Percentiles rank a stretch among this genome's conserved stretches.
Evolutionary conservation across 768 basidiomycete genomes (phyloP).

Genomic region (Gautieria morchelliformis): DNA sequence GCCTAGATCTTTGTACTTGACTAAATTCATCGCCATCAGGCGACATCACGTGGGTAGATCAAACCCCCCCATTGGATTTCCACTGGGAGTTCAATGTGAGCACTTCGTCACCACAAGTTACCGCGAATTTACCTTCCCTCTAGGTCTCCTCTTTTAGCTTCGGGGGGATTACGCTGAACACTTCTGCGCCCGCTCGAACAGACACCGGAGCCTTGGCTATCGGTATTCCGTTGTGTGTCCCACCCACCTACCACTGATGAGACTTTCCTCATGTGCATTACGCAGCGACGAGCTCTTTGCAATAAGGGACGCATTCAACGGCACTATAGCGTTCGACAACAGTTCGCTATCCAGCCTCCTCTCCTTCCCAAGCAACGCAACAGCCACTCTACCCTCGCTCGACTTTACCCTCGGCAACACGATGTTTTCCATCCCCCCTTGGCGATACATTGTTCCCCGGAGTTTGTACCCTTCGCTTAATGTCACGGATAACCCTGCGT

Average conservation of each 20-base stretch:
- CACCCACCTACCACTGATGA: not conserved
- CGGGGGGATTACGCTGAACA: not conserved
- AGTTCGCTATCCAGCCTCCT: not conserved
- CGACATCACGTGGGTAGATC: constrained; percentile 3
- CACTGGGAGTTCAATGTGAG: constrained; percentile 8
- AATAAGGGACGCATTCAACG: not conserved
- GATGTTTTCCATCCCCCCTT: constrained; percentile 2
- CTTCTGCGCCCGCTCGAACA: not conserved
- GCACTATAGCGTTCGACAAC: not conserved
- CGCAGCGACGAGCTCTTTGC: not conserved
- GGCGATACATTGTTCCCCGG: not conserved
- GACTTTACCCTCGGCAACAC: not conserved
- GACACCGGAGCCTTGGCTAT: not conserved
- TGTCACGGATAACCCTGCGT: not conserved
- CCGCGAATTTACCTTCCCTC: not conserved
- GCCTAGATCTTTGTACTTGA: too few relatives aligned
- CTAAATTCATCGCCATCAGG: not conserved
- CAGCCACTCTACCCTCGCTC: not conserved
- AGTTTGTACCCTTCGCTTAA: not conserved
- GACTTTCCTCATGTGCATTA: not conserved
- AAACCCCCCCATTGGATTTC: not conserved
- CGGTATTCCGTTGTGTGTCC: constrained; percentile 1
- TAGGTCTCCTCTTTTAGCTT: constrained; percentile 1
- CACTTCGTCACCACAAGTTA: not conserved
- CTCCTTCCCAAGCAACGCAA: constrained; percentile 2